phyloP scores from a whole-genome alignment of 169 alveolate genomes.

The Neospora caninum region DNA sequence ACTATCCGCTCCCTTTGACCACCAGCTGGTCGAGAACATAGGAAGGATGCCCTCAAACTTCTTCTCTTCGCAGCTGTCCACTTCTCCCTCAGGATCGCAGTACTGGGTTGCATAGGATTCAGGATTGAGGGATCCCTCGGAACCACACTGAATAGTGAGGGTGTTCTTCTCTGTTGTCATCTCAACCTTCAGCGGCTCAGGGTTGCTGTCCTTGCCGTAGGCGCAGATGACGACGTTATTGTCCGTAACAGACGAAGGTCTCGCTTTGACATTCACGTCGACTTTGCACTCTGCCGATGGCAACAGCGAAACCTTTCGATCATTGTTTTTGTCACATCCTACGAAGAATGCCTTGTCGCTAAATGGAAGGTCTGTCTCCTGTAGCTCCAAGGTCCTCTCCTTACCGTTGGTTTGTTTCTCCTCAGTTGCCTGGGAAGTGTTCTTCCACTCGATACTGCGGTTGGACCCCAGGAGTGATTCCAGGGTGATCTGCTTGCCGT shows the following conservation, averaged over 20 bases:
- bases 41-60: neutral
- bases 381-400: neutral
- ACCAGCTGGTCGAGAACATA: neutral
- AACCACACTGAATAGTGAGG: neutral
- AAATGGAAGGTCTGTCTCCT: neutral
- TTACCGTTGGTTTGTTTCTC: neutral
- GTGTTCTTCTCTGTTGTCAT: slow-evolving; percentile 15
- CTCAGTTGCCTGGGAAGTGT: neutral
- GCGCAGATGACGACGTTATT: neutral
- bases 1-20: neutral
- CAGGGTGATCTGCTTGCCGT: neutral
- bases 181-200: neutral
- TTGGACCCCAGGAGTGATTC: neutral
- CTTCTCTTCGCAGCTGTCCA: neutral
- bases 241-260: slow-evolving; percentile 3
- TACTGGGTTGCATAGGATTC: neutral
- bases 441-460: neutral
- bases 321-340: neutral
- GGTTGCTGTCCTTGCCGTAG: neutral
- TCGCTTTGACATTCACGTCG: slow-evolving; percentile 21
- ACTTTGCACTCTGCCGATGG: neutral
- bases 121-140: neutral
- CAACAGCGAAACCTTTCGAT: neutral
- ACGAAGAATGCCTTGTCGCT: neutral
- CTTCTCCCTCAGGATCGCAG: neutral